Base-by-base conservation (phyloP, 805 yeast species). In the Kodamaea hsintzibuensis region DNA sequence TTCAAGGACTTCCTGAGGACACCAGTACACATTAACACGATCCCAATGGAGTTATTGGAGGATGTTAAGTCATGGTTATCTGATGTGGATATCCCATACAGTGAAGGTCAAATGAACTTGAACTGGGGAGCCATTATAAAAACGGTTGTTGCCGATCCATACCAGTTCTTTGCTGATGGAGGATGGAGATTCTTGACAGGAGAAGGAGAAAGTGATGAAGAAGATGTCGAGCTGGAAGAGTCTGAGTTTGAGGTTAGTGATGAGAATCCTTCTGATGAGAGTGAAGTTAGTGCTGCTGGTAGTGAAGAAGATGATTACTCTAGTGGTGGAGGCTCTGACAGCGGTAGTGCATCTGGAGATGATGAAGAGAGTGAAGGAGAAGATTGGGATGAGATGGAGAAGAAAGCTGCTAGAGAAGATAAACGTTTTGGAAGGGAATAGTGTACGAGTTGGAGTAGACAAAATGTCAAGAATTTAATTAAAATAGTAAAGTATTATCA, bases 121-220 rank as follows among this genome's bases (percentile, higher is more conserved):
- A 91, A 91, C 74, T 95, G 99, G 99, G 78, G 85, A 12, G 86
- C 91, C 19, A 92, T 95, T 67, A 93, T 95, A 97, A 93, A 91
- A 73, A 91, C 98, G 0, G 84, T 93, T 58, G 84, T 82, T 59
- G 85, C 91, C 3, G 97, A 95, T 70, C 98, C 99, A 12, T 91
- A 91, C 68, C 93, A 91, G 66, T 95, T 95, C 75, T 95, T 92
- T 72, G 72, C 70, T 14, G 96, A 90, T 64, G 99, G 98, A 53
- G 99, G 99, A 51, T 95, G 99, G 99, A 81, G 84, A 27, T 91
- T 95, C 82, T 81, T 95, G 70, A 89, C 91, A 27, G 93, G 95
- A 42, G 93, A 86, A 46, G 91, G 92, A 17, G 97, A 86, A 55
- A 61, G 69, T 8, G 88, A 82, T 49, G 96, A 84, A 57, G 83